phyloP scores from a whole-genome alignment of 2,329 filamentous ascomycete genomes.

The Gnomoniopsis smithogilvyi region DNA sequence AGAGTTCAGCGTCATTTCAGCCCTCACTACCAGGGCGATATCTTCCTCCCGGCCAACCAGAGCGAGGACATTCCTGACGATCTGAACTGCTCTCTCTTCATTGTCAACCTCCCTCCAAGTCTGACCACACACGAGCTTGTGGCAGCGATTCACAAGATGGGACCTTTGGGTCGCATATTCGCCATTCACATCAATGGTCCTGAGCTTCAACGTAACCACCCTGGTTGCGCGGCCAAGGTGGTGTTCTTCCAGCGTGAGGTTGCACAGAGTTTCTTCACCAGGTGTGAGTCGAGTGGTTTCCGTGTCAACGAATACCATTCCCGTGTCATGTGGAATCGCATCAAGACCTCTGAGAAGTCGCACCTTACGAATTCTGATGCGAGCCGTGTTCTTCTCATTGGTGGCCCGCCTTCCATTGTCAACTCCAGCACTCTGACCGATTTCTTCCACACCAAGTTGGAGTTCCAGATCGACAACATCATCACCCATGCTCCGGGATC shows the following conservation, averaged over 20 bases:
- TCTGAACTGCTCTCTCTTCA: conserved; percentile 49
- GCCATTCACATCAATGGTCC: conserved; percentile 50
- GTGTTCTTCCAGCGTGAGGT: conserved; percentile 43
- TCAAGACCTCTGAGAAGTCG: conserved; percentile 35
- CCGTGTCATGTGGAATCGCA: conserved; percentile 45
- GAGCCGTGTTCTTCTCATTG: conserved; percentile 49
- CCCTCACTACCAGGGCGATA: conserved; percentile 37
- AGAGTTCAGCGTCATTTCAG: conserved; percentile 26
- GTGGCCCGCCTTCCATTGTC: conserved; percentile 41
- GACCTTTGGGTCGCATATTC: conserved; percentile 48
- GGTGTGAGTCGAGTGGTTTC: conserved; percentile 28
- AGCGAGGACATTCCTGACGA: conserved; percentile 36
- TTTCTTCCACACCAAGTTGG: conserved; percentile 41
- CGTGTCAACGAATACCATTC: conserved; percentile 33
- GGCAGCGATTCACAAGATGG: conserved; percentile 38
- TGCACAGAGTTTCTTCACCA: conserved; percentile 32
- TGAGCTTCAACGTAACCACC: conserved; percentile 31
- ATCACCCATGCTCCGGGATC: conserved; percentile 21
- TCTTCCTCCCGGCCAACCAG: conserved; percentile 32
- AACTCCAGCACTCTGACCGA: conserved; percentile 35
- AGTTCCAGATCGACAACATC: conserved; percentile 46
- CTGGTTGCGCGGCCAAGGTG: conserved; percentile 43
- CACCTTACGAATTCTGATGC: conserved; percentile 22
- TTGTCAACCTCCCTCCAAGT: conserved; percentile 46
- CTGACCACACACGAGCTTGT: conserved; percentile 43